A percentile compares a stretch with the other conserved stretches of the same genome.
These are phyloP conservation scores for Amaranthus hypochondriacus DNA, from an alignment of 148 eudicot genomes.

Conservation along the genomic window DNA sequence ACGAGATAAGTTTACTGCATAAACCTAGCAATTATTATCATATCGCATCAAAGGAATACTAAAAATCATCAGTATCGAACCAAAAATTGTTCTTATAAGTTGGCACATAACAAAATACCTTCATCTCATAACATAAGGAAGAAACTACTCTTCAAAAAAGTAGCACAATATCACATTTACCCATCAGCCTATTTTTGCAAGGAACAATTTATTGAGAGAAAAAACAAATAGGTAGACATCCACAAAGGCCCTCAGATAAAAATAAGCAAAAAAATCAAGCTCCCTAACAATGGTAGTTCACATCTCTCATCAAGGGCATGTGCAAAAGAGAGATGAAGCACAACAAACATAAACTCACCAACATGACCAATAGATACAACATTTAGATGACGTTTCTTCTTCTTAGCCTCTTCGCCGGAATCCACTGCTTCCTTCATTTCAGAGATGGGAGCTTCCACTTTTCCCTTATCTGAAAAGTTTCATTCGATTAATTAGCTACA, in stretches of 20 bases:
- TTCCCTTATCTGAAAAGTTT: conserved; percentile 20
- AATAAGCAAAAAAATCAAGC: neutral
- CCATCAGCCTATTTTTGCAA: too few relatives aligned
- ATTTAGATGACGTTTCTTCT: conserved; percentile 78
- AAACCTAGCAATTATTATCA: too few relatives aligned
- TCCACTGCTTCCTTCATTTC: conserved; percentile 37
- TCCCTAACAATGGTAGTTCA: neutral
- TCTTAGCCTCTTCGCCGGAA: conserved; percentile 28
- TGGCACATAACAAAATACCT: too few relatives aligned
- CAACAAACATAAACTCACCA: conserved; percentile 46
- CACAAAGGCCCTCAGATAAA: neutral
- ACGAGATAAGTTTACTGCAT: neutral
- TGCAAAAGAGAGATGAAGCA: neutral
- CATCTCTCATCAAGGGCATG: neutral
- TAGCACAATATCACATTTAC: too few relatives aligned
- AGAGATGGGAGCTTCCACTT: conserved; percentile 29
- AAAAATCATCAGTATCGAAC: too few relatives aligned
- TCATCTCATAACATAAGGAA: too few relatives aligned
- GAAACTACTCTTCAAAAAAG: too few relatives aligned
- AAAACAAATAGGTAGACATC: neutral
- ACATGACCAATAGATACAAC: conserved; percentile 98
- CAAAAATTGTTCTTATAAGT: too few relatives aligned
- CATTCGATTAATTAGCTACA: neutral
- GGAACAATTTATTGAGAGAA: too few relatives aligned
- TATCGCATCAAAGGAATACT: too few relatives aligned